A percentile compares a stretch with the other conserved stretches of the same genome.
phyloP scores from a whole-genome alignment of 2,329 filamentous ascomycete genomes.

The Bipolaris oryzae region DNA sequence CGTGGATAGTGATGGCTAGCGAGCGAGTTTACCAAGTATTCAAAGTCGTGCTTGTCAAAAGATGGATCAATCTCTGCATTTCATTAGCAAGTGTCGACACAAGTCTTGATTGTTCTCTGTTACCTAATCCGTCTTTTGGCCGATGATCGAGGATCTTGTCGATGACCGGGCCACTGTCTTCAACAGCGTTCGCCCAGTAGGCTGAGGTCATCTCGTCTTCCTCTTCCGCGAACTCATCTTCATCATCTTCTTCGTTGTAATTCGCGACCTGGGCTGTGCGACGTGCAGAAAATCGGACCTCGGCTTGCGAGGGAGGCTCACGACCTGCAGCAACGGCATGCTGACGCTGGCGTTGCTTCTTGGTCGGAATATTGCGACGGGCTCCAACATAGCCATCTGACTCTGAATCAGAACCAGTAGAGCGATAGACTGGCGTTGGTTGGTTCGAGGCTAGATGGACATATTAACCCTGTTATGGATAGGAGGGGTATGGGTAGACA shows the following conservation, averaged over 20 bases:
- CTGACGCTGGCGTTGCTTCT: slow-evolving; percentile 76
- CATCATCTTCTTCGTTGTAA: slow-evolving; percentile 69
- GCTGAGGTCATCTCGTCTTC: slow-evolving; percentile 70
- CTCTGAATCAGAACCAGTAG: slow-evolving; percentile 67
- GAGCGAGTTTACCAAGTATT: slow-evolving; percentile 65
- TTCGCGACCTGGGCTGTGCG: slow-evolving; percentile 76
- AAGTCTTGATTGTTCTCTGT: slow-evolving; percentile 8
- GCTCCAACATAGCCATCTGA: slow-evolving; percentile 76
- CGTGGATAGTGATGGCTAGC: slow-evolving; percentile 23
- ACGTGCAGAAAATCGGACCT: slow-evolving; percentile 90
- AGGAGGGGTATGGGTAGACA: slow-evolving; percentile 37
- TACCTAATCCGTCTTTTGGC: slow-evolving; percentile 67
- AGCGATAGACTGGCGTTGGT: slow-evolving; percentile 56
- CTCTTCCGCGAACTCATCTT: slow-evolving; percentile 61
- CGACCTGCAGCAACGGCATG: slow-evolving; percentile 66
- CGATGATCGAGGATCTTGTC: slow-evolving; percentile 90
- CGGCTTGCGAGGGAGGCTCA: slow-evolving; percentile 69
- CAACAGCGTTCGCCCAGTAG: slow-evolving; percentile 71
- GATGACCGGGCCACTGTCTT: slow-evolving; percentile 83
- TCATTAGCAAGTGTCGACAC: slow-evolving; percentile 24
- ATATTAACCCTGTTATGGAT: slow-evolving; percentile 51
- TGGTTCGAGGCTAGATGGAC: slow-evolving; percentile 60
- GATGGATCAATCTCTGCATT: slow-evolving; percentile 43
- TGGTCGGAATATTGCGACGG: slow-evolving; percentile 68
- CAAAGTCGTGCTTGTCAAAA: slow-evolving; percentile 74